Percentiles rank a stretch among this genome's conserved stretches.
phyloP scores from a whole-genome alignment of 257 asterid genomes.

The Nicotiana sylvestris region DNA sequence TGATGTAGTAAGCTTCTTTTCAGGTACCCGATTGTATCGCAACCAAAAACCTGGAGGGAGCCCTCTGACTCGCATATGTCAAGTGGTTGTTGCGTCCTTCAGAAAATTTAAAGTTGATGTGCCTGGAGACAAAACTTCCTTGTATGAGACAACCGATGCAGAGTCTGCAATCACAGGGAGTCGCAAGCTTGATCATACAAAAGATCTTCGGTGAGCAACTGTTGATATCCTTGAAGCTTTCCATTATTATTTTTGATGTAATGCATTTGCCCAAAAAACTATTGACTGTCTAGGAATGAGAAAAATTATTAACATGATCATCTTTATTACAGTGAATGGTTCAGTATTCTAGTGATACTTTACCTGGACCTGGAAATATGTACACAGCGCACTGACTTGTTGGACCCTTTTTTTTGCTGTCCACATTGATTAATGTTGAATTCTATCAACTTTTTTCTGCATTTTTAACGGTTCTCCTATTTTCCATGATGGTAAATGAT shows the following conservation, averaged over 20 bases:
- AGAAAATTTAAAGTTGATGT: slow-evolving; percentile 39
- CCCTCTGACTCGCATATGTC: slow-evolving; percentile 60
- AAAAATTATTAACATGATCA: not conserved
- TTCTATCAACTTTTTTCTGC: not conserved
- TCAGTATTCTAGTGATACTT: not conserved
- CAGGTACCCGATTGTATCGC: slow-evolving; percentile 57
- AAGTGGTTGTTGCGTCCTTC: slow-evolving; percentile 59
- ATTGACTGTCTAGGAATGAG: not conserved
- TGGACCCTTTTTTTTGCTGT: not conserved
- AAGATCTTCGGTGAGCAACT: slow-evolving; percentile 35
- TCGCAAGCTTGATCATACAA: slow-evolving; percentile 53
- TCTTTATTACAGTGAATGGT: not conserved
- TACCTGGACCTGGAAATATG: not conserved
- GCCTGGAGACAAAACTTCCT: slow-evolving; percentile 38
- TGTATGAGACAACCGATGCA: slow-evolving; percentile 42
- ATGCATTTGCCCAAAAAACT: not conserved
- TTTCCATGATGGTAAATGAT: not conserved
- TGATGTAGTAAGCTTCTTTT: slow-evolving; percentile 52
- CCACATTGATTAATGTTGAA: not conserved
- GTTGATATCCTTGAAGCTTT: not conserved
- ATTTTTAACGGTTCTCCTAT: not conserved
- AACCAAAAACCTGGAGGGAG: slow-evolving; percentile 75
- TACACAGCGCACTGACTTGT: not conserved
- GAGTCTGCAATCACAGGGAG: slow-evolving; percentile 54
- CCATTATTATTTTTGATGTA: not conserved